phyloP scores from a whole-genome alignment of 1,284 basidiomycete genomes.

The Apiotrichum porosum region DNA sequence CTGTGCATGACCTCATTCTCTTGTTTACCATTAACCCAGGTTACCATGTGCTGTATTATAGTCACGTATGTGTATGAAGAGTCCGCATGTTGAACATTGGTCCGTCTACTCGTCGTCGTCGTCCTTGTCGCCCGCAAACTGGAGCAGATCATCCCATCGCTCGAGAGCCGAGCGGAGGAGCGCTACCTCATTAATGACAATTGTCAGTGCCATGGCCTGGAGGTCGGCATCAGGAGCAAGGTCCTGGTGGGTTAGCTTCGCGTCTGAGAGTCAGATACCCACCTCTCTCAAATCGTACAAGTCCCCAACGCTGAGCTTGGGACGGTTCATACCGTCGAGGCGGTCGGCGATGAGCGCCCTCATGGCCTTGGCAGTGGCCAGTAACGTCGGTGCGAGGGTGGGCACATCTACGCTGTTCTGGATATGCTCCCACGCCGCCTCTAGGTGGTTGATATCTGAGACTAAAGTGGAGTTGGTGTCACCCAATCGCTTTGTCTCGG shows the following conservation, averaged over 20 bases:
- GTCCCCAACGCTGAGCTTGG: conserved; percentile 16
- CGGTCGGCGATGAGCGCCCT: conserved; percentile 13
- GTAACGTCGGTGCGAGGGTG: background rate
- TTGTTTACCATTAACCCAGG: no score
- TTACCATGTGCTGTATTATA: no score
- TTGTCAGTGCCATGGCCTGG: conserved; percentile 37
- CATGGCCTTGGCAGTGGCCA: background rate
- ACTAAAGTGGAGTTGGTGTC: background rate
- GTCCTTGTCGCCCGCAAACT: no score
- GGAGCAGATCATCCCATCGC: conserved; percentile 29
- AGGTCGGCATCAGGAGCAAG: conserved; percentile 12
- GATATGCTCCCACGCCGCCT: conserved; percentile 4
- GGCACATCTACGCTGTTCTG: conserved; percentile 5
- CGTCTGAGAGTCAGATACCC: no score
- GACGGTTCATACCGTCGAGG: conserved; percentile 15
- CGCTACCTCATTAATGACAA: conserved; percentile 40
- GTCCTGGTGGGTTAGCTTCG: conserved; percentile 14
- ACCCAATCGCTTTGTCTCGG: background rate
- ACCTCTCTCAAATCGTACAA: conserved; percentile 32
- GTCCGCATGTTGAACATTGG: no score
- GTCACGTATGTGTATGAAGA: no score
- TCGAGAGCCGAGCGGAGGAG: conserved; percentile 31
- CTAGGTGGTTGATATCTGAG: conserved; percentile 3
- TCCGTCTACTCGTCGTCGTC: no score
- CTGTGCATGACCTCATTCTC: no score